Conservation (phyloP, 768 basidiomycete species). For the Pilatotrama ljubarskyi region DNA sequence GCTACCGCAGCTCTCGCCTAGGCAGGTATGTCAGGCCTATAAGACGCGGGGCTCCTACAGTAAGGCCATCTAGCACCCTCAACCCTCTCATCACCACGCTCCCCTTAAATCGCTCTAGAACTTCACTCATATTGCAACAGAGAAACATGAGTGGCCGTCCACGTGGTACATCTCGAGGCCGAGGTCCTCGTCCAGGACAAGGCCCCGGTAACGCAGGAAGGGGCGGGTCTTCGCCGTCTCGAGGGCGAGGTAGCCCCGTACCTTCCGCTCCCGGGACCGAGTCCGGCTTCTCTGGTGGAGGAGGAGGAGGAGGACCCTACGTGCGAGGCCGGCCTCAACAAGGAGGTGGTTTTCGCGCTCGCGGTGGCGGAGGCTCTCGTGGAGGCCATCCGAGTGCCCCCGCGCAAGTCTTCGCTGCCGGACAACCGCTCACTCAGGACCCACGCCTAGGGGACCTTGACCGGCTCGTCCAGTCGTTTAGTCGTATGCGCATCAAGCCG, state of each 20-base stretch:
- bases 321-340: not conserved
- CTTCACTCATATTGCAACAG: too few species aligned
- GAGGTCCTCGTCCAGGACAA: constrained; percentile 7
- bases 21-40: not conserved
- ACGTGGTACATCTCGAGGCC: not conserved
- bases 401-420: constrained; percentile 16
- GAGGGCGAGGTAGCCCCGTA: constrained; percentile 9
- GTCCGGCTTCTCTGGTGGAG: not conserved
- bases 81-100: too few species aligned
- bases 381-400: constrained; percentile 16
- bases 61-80: too few species aligned
- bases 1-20: too few species aligned
- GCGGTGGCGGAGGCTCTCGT: constrained; percentile 7
- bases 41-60: not conserved
- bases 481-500: constrained; percentile 27
- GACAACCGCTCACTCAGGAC: constrained; percentile 8
- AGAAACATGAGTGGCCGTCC: not conserved
- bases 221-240: constrained; percentile 2
- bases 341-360: not conserved
- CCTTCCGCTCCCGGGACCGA: constrained; percentile 2
- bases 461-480: constrained; percentile 33
- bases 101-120: too few species aligned
- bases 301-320: not conserved
- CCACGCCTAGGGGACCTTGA: constrained; percentile 14
- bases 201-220: not conserved